Evolutionary conservation across 352 stramenopile species (phyloP), one percentile per base, ranked within the genome.

Genomic region (Pythium aristosporum): DNA sequence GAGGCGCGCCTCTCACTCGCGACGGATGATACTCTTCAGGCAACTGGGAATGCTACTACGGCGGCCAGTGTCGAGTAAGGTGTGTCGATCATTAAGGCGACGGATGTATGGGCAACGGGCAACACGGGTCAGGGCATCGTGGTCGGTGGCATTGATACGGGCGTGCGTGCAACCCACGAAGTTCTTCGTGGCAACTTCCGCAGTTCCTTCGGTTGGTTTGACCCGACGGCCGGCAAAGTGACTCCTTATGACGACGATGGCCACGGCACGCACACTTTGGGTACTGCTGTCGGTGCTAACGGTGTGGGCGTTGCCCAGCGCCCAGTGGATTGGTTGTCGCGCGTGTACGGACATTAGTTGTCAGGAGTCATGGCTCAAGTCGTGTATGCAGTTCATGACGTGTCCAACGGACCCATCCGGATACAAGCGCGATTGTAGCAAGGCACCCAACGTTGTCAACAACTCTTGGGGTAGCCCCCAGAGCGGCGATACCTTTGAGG

Each of bases 241-340:
- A 16, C 37, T 12, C 37, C 37, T 7, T 42, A 42, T n/a, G 81
- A 90, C 67, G 32, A 73, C 30, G 76, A 87, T 1, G 82, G 82
- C 6, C 82, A 91, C 69, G 82, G 81, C 5, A 88, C 81, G 1
- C 81, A 88, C 56, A 88, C 77, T 0, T 74, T 90, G 61, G 81
- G 81, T 0, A 85, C 79, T 1, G 75, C 72, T 11, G 74, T 87
- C 7, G 82, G 82, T 7, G 46, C 54, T 3, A 15, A 28, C 9
- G 54, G 54, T 16, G 42, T 61, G 10, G 54, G 54, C 11, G 42
- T 61, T 60, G 1, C 75, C 72, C 58, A 36, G 47, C 2, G 69
- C 67, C 5, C 28, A 63, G 16, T 77, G 67, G 67, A 77, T 77
- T 15, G 37, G 58, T 0, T 77, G 71, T 41, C 28, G 57, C 4